Evolutionary conservation across 805 yeast genomes (phyloP).

Genomic region (Saccharomycopsis fibuligera): DNA sequence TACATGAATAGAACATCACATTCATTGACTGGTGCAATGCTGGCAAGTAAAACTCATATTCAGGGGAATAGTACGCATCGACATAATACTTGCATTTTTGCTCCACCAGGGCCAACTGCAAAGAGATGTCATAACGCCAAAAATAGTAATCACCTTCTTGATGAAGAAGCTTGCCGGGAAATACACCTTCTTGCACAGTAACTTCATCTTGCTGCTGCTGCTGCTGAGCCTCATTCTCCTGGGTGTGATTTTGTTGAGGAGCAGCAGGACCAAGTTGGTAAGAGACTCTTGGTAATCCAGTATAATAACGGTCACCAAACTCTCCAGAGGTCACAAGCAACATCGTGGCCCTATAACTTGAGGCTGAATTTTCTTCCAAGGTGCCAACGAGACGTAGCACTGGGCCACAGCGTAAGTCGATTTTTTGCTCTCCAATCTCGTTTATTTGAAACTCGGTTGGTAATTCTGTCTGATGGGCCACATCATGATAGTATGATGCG

Average conservation of each 20-base stretch:
- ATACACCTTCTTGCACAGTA: conserved; percentile 35
- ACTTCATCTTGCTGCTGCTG: conserved; percentile 1
- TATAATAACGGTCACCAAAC: conserved; percentile 26
- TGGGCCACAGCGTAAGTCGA: conserved; percentile 67
- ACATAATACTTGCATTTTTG: conserved; percentile 62
- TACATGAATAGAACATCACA: conserved; percentile 78
- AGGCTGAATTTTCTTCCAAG: conserved; percentile 39
- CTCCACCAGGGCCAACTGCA: conserved; percentile 42
- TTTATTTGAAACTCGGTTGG: not conserved
- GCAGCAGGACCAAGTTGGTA: conserved; percentile 31
- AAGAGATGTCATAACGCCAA: conserved; percentile 56
- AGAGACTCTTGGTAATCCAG: conserved; percentile 28
- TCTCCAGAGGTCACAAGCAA: conserved; percentile 50
- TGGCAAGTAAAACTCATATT: conserved; percentile 67
- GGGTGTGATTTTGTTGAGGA: conserved; percentile 23
- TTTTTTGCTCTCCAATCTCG: conserved; percentile 21
- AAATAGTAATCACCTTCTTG: conserved; percentile 45
- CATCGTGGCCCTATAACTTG: conserved; percentile 60
- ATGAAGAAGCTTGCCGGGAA: conserved; percentile 40
- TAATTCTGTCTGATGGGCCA: not conserved
- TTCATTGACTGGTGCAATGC: conserved; percentile 62
- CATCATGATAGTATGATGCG: not conserved
- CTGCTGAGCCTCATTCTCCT: conserved; percentile 18
- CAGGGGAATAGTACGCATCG: conserved; percentile 35
- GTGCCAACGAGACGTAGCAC: conserved; percentile 61